phyloP scores from a whole-genome alignment of 1,139 yeast species.

The Pichia sp. region DNA sequence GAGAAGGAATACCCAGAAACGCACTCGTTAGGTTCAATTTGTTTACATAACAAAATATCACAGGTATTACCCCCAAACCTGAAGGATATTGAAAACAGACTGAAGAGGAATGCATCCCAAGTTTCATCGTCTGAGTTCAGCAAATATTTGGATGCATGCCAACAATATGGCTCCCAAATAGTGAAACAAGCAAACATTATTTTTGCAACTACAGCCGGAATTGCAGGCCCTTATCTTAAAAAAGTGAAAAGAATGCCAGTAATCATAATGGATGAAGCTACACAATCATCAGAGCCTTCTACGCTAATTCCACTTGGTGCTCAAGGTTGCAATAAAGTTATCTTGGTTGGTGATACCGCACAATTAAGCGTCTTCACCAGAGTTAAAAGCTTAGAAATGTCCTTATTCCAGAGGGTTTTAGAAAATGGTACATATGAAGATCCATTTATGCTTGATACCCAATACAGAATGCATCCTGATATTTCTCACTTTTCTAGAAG shows the following conservation, averaged over 20 bases:
- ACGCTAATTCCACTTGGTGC: constrained; percentile 66
- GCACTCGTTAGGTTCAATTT: constrained; percentile 55
- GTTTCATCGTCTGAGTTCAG: constrained; percentile 35
- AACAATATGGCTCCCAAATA: constrained; percentile 43
- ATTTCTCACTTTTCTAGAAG: constrained; percentile 58
- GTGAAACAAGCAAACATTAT: constrained; percentile 65
- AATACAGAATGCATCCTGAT: constrained; percentile 69
- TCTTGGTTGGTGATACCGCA: constrained; percentile 70
- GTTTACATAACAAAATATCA: constrained; percentile 58
- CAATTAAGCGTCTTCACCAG: constrained; percentile 61
- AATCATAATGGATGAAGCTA: constrained; percentile 65
- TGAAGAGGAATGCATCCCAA: constrained; percentile 25
- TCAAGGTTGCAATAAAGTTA: constrained; percentile 62
- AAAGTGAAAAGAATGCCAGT: constrained; percentile 55
- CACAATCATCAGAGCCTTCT: constrained; percentile 68
- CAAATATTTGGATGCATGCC: constrained; percentile 43
- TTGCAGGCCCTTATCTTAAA: constrained; percentile 62
- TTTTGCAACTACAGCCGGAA: constrained; percentile 66
- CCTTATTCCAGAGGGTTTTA: constrained; percentile 30
- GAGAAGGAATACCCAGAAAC: constrained; percentile 53
- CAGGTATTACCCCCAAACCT: constrained; percentile 44
- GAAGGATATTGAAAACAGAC: constrained; percentile 40
- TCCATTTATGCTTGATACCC: constrained; percentile 67
- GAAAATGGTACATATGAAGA: constrained; percentile 40
- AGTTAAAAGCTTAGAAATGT: constrained; percentile 41